These are phyloP conservation scores for Myotisia sp. DNA, from an alignment of 2,329 filamentous ascomycete species.

Conservation along the genomic window DNA sequence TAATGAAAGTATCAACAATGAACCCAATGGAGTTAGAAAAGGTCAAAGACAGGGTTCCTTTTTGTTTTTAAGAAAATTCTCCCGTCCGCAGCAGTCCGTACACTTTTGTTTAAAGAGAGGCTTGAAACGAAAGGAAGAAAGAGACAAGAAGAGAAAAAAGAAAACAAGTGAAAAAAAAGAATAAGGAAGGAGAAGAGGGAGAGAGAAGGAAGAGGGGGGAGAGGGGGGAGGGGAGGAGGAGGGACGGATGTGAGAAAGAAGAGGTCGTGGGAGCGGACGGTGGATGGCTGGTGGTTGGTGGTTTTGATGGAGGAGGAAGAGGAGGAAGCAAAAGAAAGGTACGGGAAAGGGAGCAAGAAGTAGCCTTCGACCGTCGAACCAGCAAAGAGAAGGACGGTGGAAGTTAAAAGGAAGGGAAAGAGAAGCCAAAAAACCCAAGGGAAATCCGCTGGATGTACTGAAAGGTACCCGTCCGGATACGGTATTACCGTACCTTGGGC, in stretches of 20 bases:
- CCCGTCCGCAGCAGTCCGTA: too few relatives aligned
- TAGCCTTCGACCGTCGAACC: background rate
- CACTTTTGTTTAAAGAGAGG: constrained; percentile 7
- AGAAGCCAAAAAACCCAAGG: constrained; percentile 1
- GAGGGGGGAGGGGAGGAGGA: constrained; percentile 1
- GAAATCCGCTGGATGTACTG: constrained; percentile 4
- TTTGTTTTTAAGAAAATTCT: too few relatives aligned
- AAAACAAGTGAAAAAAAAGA: constrained; percentile 1
- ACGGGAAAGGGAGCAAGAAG: background rate
- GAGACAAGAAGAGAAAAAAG: constrained; percentile 1
- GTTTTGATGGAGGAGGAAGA: constrained; percentile 12
- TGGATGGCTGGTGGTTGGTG: too few relatives aligned
- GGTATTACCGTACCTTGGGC: constrained; percentile 2
- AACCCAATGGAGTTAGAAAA: background rate
- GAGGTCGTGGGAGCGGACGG: constrained; percentile 9
- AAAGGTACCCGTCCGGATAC: constrained; percentile 1
- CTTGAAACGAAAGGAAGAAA: constrained; percentile 5
- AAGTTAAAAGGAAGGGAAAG: background rate
- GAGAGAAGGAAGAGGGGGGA: constrained; percentile 5
- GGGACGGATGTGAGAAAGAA: constrained; percentile 10
- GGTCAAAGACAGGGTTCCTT: background rate
- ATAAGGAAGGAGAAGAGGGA: constrained; percentile 2
- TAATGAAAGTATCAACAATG: constrained; percentile 3
- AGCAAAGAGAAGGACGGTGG: background rate
- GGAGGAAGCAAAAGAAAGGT: background rate